Evolutionary conservation across 257 asterid genomes (phyloP), one percentile per base, ranked within the genome.

Genomic region (Agastache rugosa): DNA sequence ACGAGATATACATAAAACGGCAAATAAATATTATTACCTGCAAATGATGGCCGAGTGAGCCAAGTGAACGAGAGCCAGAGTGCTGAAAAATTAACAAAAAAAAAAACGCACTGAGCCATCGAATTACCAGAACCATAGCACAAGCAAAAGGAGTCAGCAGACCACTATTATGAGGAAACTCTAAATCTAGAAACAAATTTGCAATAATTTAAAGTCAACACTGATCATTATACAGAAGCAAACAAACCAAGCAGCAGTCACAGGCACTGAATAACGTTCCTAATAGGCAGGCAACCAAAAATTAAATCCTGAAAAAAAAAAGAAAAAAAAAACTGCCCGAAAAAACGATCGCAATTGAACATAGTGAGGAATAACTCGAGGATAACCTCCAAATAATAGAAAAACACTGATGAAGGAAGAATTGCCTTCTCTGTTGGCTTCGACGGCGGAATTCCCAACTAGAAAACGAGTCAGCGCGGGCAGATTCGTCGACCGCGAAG

Each of bases 341-440:
- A 58, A 55, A 4, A 27, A 63, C 45, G 85, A 81, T 81, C 85
- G 71, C 72, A 37, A 70, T 55, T 69, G 73, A 69, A 74, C 77
- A 25, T 31, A 44, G 48, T 22, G 25, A 11, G 3, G 69, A 20
- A 35, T 47, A 70, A 25, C 59, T 50, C 72, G 47, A 79, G 34
- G 50, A 53, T 8, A 78, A 41, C 48, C 55, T 51, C 14, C 35
- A 78, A 17, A 63, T 5, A 25, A 60, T 5, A 64, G 15, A 66
- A 35, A 51, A 23, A 53, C 20, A 60, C 12, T 45, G 29, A 41
- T 51, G 48, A 23, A 12, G 8, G 56, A 59, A 42, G 9, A 58
- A 71, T 78, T 61, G 23, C 83, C 82, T 63, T 59, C 25, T 56
- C 64, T 17, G 63, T 17, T 35, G 45, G 60, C 74, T 63, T 59